Evolutionary conservation across 2,329 filamentous ascomycete species (phyloP).

Genomic region (Zasmidium cellare): DNA sequence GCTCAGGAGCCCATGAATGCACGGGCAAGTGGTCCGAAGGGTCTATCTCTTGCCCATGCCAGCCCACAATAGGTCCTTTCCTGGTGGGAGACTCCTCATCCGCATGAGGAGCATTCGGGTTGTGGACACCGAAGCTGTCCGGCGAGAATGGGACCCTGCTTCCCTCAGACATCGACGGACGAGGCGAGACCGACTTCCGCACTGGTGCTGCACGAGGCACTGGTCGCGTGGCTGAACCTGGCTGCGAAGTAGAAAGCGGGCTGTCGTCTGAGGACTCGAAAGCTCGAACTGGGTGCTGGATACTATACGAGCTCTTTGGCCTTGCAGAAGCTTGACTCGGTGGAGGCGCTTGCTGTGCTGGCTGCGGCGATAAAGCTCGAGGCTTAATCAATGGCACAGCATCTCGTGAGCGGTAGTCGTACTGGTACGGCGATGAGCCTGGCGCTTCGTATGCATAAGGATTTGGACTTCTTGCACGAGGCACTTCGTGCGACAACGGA

Average conservation of each 20-base stretch:
- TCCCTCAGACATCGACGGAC: slow-evolving; percentile 57
- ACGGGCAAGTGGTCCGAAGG: slow-evolving; percentile 78
- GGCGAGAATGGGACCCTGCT: slow-evolving; percentile 69
- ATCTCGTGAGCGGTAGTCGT: slow-evolving; percentile 17
- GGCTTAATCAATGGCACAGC: slow-evolving; percentile 32
- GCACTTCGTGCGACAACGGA: slow-evolving; percentile 37
- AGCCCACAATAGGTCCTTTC: slow-evolving; percentile 70
- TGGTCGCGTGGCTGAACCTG: background rate
- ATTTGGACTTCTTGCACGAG: slow-evolving; percentile 32
- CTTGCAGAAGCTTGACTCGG: slow-evolving; percentile 14
- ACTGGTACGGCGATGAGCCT: slow-evolving; percentile 15
- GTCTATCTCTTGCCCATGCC: slow-evolving; percentile 75
- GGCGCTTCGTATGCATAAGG: slow-evolving; percentile 14
- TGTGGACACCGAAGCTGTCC: slow-evolving; percentile 73
- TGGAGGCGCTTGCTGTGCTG: slow-evolving; percentile 21
- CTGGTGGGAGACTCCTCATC: background rate
- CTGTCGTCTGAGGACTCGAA: slow-evolving; percentile 38
- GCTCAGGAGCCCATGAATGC: slow-evolving; percentile 75
- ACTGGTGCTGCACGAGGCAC: slow-evolving; percentile 37
- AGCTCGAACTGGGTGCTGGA: slow-evolving; percentile 34
- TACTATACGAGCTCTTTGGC: slow-evolving; percentile 29
- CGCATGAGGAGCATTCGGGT: slow-evolving; percentile 48
- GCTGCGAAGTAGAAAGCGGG: slow-evolving; percentile 39
- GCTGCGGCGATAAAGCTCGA: slow-evolving; percentile 32
- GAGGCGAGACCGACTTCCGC: slow-evolving; percentile 74